A percentile compares a stretch with the other conserved stretches of the same genome.
These are phyloP conservation scores for Annulohypoxylon stygium DNA, from an alignment of 495 filamentous ascomycete species.

Conservation along the genomic window DNA sequence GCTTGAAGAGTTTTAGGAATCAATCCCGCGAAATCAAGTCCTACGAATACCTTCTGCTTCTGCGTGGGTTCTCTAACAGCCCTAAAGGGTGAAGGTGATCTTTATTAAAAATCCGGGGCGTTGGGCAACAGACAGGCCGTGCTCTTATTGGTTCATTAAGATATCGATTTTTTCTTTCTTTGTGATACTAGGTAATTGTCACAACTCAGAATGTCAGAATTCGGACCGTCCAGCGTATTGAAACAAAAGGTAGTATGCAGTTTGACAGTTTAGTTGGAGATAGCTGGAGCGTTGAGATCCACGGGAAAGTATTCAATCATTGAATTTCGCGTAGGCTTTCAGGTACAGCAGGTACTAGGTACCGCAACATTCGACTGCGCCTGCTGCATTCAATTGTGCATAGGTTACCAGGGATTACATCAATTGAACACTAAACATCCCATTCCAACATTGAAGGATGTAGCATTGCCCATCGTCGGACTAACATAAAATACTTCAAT, in stretches of 20 bases:
- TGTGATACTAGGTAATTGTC: slow-evolving; percentile 1
- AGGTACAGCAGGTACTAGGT: slow-evolving; percentile 15
- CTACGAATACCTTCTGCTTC: slow-evolving; percentile 12
- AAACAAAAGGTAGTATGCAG: slow-evolving; percentile 5
- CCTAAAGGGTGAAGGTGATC: neutral
- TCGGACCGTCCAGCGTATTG: slow-evolving; percentile 29
- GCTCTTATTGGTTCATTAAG: neutral
- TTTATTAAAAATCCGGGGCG: slow-evolving; percentile 6
- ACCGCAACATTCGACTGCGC: slow-evolving; percentile 3
- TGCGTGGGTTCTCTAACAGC: neutral
- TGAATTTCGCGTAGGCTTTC: slow-evolving; percentile 10
- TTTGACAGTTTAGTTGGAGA: neutral
- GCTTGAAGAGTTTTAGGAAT: slow-evolving; percentile 16
- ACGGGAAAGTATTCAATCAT: neutral
- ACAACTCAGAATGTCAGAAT: slow-evolving; percentile 6
- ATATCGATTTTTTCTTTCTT: slow-evolving; percentile 4
- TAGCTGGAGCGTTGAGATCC: neutral
- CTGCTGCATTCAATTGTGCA: neutral
- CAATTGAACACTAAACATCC: neutral
- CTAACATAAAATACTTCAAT: slow-evolving; percentile 19
- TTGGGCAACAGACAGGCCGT: neutral
- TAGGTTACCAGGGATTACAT: slow-evolving; percentile 4
- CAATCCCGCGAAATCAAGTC: slow-evolving; percentile 4
- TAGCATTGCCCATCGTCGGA: neutral
- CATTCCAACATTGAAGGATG: neutral